Evolutionary conservation across 164 flowering plant species (phyloP).

Genomic region (Stephania yunnanensis): DNA sequence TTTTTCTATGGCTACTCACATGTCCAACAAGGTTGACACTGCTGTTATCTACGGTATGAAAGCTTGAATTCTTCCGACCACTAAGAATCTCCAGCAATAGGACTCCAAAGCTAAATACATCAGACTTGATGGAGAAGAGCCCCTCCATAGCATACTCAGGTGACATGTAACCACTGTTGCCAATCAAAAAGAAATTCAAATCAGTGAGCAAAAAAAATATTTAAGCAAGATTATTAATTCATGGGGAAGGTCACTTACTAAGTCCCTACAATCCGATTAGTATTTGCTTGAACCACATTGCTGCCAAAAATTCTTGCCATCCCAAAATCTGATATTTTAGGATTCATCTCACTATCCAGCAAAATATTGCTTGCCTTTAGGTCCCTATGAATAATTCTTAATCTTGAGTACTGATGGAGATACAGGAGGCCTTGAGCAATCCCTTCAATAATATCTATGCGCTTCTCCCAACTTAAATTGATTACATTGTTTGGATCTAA

Average conservation of each 20-base stretch:
- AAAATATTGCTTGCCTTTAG: not conserved
- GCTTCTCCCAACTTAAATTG: not conserved
- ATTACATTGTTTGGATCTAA: not conserved
- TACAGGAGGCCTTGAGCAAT: not conserved
- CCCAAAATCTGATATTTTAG: not conserved
- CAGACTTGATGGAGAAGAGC: not conserved
- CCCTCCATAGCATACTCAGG: not conserved
- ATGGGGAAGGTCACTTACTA: not conserved
- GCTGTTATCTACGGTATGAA: not conserved
- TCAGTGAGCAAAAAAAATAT: not conserved
- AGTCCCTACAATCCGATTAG: not conserved
- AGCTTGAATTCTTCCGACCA: not conserved
- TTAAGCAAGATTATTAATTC: not conserved
- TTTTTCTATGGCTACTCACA: not conserved
- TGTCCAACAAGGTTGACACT: not conserved
- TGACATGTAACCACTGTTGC: not conserved
- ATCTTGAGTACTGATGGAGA: slow-evolving; percentile 2
- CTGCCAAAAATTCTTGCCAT: not conserved
- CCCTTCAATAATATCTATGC: not conserved
- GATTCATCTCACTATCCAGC: not conserved
- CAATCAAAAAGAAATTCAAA: not conserved
- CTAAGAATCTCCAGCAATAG: not conserved
- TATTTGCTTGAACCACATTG: not conserved
- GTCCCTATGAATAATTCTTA: slow-evolving; percentile 1
- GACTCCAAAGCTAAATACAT: not conserved